Conservation (phyloP, 1,139 yeast species). For the Geotrichum cucujoidarum region DNA sequence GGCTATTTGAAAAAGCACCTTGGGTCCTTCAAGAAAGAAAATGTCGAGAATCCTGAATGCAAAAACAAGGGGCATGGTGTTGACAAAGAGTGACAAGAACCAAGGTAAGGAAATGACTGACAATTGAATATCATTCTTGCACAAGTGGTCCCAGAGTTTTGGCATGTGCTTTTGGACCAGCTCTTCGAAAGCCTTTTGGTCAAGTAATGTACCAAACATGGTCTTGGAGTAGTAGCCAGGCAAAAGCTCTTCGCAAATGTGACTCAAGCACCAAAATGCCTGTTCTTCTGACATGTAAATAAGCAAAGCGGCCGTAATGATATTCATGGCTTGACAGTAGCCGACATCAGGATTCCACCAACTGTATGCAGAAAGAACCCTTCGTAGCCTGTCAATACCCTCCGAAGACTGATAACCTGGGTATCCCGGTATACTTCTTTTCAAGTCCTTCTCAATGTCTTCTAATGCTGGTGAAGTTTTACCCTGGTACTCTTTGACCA, state of each 20-base stretch:
- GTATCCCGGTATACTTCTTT: slow-evolving; percentile 91
- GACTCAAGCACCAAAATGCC: slow-evolving; percentile 87
- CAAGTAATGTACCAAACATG: slow-evolving; percentile 94
- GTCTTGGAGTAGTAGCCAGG: slow-evolving; percentile 97
- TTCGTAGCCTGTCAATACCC: slow-evolving; percentile 77
- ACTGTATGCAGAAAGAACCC: slow-evolving; percentile 88
- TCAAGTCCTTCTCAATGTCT: slow-evolving; percentile 93
- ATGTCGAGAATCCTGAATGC: slow-evolving; percentile 91
- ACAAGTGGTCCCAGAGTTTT: slow-evolving; percentile 74
- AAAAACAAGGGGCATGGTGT: slow-evolving; percentile 90
- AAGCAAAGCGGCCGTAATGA: slow-evolving; percentile 87
- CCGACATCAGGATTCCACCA: slow-evolving; percentile 98
- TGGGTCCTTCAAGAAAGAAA: slow-evolving; percentile 85
- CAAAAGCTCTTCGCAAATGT: slow-evolving; percentile 76
- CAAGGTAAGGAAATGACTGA: slow-evolving; percentile 94
- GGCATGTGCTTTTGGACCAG: slow-evolving; percentile 90
- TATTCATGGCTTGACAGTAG: slow-evolving; percentile 98
- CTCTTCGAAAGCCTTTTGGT: slow-evolving; percentile 89
- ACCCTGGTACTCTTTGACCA: slow-evolving; percentile 58
- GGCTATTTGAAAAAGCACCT: slow-evolving; percentile 86
- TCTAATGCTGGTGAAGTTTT: slow-evolving; percentile 79
- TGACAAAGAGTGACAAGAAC: slow-evolving; percentile 86
- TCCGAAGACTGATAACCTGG: slow-evolving; percentile 84
- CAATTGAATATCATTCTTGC: slow-evolving; percentile 77
- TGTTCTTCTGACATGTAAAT: slow-evolving; percentile 96